Evolutionary conservation across 192 early-diverging fungal species (phyloP).

Genomic region (Oehlia diaphana): DNA sequence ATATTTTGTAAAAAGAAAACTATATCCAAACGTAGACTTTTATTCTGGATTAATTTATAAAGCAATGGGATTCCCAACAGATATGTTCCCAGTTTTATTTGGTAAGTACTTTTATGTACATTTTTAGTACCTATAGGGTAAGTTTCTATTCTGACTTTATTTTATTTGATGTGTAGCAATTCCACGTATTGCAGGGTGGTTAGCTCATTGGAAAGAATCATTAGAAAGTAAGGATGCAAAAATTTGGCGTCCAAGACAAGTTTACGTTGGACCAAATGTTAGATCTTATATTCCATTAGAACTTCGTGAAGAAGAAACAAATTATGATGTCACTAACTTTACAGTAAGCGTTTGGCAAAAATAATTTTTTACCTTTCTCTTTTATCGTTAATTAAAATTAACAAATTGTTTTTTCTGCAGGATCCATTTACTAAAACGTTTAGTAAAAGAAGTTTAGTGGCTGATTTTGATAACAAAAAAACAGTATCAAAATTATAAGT

Average conservation of each 20-base stretch:
- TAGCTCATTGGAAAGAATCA: constrained; percentile 67
- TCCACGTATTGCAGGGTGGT: constrained; percentile 57
- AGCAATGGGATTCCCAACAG: constrained; percentile 70
- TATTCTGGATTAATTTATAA: constrained; percentile 65
- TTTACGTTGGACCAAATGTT: constrained; percentile 52
- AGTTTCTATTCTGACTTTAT: not conserved
- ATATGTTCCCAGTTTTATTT: constrained; percentile 74
- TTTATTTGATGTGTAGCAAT: constrained; percentile 28
- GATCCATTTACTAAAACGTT: not conserved
- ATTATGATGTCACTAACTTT: not conserved
- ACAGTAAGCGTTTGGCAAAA: not conserved
- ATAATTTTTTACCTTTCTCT: not conserved
- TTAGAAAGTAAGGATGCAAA: constrained; percentile 53
- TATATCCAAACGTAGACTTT: constrained; percentile 58
- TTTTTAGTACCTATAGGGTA: not conserved
- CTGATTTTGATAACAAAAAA: not conserved
- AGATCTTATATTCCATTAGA: constrained; percentile 47
- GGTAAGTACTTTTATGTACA: constrained; percentile 37
- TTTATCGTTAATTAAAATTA: not conserved
- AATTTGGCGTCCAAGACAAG: constrained; percentile 68
- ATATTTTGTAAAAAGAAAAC: constrained; percentile 62
- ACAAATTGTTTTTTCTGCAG: not conserved
- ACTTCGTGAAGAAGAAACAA: constrained; percentile 2
- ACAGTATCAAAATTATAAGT: not conserved
- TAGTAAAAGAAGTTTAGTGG: constrained; percentile 5